These are phyloP conservation scores for Starmerella kuoi DNA, from an alignment of 805 yeast species.

Conservation along the genomic window DNA sequence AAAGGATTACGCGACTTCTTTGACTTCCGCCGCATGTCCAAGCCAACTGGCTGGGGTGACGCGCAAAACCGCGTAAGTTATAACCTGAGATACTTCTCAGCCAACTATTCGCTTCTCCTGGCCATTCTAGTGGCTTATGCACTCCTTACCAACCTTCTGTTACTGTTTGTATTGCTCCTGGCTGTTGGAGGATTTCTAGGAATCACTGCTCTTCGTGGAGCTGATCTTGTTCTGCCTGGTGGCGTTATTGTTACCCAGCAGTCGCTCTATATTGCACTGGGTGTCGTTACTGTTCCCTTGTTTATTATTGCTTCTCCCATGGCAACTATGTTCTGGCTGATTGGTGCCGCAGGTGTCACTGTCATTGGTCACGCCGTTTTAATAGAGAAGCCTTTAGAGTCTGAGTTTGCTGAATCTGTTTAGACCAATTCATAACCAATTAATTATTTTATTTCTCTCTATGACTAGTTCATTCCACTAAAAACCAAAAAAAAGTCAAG, in stretches of 20 bases:
- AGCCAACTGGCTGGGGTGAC: slow-evolving; percentile 82
- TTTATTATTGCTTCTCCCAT: slow-evolving; percentile 83
- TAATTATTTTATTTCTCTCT: not conserved
- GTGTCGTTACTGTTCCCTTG: slow-evolving; percentile 64
- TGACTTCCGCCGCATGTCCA: slow-evolving; percentile 76
- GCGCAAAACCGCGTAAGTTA: slow-evolving; percentile 77
- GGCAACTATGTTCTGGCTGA: slow-evolving; percentile 80
- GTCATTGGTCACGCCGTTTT: slow-evolving; percentile 79
- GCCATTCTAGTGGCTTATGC: slow-evolving; percentile 69
- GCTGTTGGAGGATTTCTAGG: slow-evolving; percentile 65
- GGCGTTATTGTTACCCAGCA: slow-evolving; percentile 64
- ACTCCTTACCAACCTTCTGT: slow-evolving; percentile 68
- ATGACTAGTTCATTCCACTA: too few species aligned
- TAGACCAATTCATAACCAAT: slow-evolving; percentile 17
- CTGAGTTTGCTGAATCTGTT: slow-evolving; percentile 66
- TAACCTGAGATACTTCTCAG: slow-evolving; percentile 75
- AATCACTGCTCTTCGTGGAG: slow-evolving; percentile 68
- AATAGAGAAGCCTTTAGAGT: slow-evolving; percentile 91
- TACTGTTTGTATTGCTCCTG: slow-evolving; percentile 69
- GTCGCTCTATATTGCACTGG: slow-evolving; percentile 62
- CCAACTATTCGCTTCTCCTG: slow-evolving; percentile 71
- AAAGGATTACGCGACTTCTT: slow-evolving; percentile 90
- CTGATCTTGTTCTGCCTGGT: slow-evolving; percentile 59
- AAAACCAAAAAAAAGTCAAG: too few species aligned
- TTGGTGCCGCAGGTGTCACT: slow-evolving; percentile 68